Percentiles rank a stretch among this genome's conserved stretches.
phyloP scores from a whole-genome alignment of 2,329 filamentous ascomycete species.

The Lasiodiplodia theobromae region DNA sequence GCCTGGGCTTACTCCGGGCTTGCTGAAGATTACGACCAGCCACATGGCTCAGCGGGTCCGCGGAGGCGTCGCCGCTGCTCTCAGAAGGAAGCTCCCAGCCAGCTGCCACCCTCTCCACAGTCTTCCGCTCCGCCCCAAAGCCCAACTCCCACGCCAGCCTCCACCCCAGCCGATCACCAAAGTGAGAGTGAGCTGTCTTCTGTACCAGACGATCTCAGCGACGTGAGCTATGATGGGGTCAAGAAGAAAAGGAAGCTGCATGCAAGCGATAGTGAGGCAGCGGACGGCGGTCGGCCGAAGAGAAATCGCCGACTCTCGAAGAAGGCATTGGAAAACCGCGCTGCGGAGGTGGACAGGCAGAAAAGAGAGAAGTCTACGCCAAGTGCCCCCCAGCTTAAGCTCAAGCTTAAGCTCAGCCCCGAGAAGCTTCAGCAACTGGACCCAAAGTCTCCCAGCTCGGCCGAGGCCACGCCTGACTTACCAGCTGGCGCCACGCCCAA shows the following conservation, averaged over 20 bases:
- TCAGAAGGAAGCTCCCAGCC: too few species aligned
- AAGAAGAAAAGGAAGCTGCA: neutral
- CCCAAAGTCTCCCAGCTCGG: too few species aligned
- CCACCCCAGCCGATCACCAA: neutral
- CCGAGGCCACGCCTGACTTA: too few species aligned
- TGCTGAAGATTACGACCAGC: neutral
- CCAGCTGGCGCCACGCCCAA: neutral
- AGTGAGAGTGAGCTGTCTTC: conserved; percentile 7
- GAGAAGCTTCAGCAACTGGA: too few species aligned
- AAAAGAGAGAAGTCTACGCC: neutral
- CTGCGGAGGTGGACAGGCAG: neutral
- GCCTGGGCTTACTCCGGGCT: neutral
- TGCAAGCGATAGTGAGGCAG: too few species aligned
- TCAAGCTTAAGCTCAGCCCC: neutral
- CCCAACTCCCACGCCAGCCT: neutral
- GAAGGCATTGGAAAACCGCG: neutral
- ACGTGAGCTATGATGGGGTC: neutral
- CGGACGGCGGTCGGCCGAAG: neutral
- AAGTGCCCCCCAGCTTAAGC: neutral
- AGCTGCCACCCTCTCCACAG: neutral
- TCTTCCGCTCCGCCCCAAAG: neutral
- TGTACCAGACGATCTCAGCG: neutral
- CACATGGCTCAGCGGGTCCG: too few species aligned
- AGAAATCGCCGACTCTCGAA: neutral
- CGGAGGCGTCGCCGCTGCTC: neutral